Percentiles rank a stretch among this genome's conserved stretches.
These are phyloP conservation scores for Colletotrichum orchidophilum DNA, from an alignment of 2,329 filamentous ascomycete species.

Conservation along the genomic window DNA sequence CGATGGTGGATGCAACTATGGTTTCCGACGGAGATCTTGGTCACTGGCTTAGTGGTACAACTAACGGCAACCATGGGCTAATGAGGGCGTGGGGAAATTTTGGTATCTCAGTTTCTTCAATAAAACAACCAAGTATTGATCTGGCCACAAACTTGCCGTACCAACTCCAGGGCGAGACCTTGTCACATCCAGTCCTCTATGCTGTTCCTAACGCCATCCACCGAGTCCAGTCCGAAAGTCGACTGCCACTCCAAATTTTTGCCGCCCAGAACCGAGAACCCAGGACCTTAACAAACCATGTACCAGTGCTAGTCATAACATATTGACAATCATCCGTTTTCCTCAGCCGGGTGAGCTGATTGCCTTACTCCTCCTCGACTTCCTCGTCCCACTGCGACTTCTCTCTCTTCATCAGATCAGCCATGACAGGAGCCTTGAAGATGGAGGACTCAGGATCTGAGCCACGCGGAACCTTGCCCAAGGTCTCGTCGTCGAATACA, in stretches of 20 bases:
- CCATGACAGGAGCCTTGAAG: conserved; percentile 79
- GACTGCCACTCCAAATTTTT: conserved; percentile 2
- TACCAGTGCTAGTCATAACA: conserved; percentile 16
- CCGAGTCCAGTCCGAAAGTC: not conserved
- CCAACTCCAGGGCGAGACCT: not conserved
- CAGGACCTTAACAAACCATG: not conserved
- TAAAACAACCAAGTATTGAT: not conserved
- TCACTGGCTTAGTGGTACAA: no score
- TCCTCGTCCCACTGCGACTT: conserved; percentile 85
- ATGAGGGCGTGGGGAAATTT: not conserved
- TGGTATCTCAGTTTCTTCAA: conserved; percentile 9
- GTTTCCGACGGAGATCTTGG: no score
- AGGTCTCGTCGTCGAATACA: conserved; percentile 86
- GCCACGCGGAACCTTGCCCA: conserved; percentile 74
- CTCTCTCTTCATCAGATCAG: conserved; percentile 76
- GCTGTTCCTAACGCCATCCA: conserved; percentile 18
- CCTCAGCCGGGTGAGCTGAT: not conserved
- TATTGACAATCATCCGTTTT: conserved; percentile 1
- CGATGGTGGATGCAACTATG: no score
- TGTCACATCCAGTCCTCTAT: conserved; percentile 9
- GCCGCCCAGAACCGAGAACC: not conserved
- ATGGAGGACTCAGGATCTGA: conserved; percentile 74
- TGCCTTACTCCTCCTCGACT: conserved; percentile 69
- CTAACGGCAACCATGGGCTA: not conserved
- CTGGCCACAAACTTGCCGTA: not conserved